These are phyloP conservation scores for Xylariaceae sp. DNA, from an alignment of 2,329 filamentous ascomycete species.

Conservation along the genomic window DNA sequence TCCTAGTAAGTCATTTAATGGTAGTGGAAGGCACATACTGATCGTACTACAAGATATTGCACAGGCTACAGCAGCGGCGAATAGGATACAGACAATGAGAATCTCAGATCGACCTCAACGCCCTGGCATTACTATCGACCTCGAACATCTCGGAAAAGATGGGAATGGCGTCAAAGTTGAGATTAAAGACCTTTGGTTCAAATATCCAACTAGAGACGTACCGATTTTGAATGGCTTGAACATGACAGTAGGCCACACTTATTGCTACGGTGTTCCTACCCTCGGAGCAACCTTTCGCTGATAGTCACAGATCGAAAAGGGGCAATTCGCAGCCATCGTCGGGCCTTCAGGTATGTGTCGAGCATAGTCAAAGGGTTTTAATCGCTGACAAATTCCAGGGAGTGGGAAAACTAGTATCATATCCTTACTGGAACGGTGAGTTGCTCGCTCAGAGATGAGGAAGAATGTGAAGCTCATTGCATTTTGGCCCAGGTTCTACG, in stretches of 20 bases:
- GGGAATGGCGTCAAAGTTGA: constrained; percentile 53
- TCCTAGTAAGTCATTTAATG: constrained; percentile 38
- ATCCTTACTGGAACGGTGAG: constrained; percentile 52
- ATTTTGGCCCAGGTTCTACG: constrained; percentile 56
- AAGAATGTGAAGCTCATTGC: constrained; percentile 2
- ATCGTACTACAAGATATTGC: constrained; percentile 42
- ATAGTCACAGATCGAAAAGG: constrained; percentile 49
- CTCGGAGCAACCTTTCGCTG: too few species aligned
- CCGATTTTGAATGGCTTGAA: constrained; percentile 58
- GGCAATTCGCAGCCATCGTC: constrained; percentile 67
- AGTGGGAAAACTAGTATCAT: constrained; percentile 73
- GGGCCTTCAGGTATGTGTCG: constrained; percentile 55
- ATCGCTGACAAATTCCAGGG: constrained; percentile 21
- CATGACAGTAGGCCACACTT: constrained; percentile 39
- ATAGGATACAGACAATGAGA: constrained; percentile 51
- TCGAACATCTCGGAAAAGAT: constrained; percentile 36
- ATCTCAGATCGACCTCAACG: constrained; percentile 35
- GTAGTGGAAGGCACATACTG: background rate
- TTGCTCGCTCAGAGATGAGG: too few species aligned
- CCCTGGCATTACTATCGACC: constrained; percentile 26
- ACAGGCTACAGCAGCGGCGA: constrained; percentile 55
- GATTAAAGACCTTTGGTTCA: constrained; percentile 54
- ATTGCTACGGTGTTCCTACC: too few species aligned
- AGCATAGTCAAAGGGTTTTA: background rate
- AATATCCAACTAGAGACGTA: constrained; percentile 55